Evolutionary conservation across 2,329 filamentous ascomycete genomes (phyloP).

Genomic region (Chaetomium strumarium): DNA sequence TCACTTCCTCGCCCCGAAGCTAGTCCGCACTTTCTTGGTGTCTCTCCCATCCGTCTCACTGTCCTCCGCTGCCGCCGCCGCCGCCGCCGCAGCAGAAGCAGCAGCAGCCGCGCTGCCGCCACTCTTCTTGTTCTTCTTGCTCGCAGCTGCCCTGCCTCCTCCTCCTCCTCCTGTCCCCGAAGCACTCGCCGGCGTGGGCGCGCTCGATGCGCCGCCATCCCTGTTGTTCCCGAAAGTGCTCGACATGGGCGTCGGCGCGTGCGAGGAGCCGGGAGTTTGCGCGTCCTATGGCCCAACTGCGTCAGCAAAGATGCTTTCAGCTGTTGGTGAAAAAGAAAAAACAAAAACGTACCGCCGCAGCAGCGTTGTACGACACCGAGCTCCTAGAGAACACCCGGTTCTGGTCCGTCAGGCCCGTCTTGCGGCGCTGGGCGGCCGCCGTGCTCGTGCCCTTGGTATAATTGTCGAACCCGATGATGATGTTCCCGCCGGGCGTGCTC

Average conservation of each 20-base stretch:
- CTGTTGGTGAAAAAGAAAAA: background rate
- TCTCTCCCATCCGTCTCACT: constrained; percentile 53
- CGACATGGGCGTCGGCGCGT: constrained; percentile 51
- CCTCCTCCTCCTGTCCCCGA: constrained; percentile 35
- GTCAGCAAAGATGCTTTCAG: too few species aligned
- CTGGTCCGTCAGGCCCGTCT: constrained; percentile 59
- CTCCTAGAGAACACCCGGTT: constrained; percentile 68
- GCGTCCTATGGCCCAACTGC: constrained; percentile 32
- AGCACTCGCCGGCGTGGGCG: constrained; percentile 51
- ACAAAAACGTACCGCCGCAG: constrained; percentile 23
- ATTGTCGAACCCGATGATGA: constrained; percentile 95
- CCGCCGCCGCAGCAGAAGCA: constrained; percentile 6
- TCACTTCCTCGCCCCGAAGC: constrained; percentile 49
- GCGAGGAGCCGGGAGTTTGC: constrained; percentile 41
- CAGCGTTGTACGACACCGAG: constrained; percentile 54
- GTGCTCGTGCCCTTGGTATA: constrained; percentile 84
- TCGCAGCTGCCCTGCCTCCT: constrained; percentile 27
- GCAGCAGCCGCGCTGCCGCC: constrained; percentile 21
- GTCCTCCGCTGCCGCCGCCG: constrained; percentile 36
- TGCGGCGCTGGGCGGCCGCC: constrained; percentile 56
- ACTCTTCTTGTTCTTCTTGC: constrained; percentile 50
- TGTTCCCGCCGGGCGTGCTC: constrained; percentile 83
- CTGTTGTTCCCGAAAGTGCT: constrained; percentile 44
- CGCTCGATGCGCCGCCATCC: constrained; percentile 40
- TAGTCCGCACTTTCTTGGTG: constrained; percentile 51